A percentile compares a stretch with the other conserved stretches of the same genome.
Evolutionary conservation across 768 basidiomycete species (phyloP).

Genomic region (Pulveroboletus frians): DNA sequence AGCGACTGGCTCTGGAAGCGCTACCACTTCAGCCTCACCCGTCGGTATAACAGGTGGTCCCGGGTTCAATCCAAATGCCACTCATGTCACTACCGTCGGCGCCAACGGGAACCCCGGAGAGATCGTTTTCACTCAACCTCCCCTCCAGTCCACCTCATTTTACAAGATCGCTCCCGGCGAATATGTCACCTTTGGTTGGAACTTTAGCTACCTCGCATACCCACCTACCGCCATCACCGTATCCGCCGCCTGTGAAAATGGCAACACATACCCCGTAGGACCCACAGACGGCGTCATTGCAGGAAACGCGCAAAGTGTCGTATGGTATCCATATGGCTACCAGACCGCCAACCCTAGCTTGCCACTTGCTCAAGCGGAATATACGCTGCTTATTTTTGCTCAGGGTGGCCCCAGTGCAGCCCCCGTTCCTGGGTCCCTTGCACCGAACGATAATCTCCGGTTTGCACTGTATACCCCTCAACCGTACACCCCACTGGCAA

Average conservation of each 20-base stretch:
- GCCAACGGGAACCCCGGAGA: slow-evolving; percentile 39
- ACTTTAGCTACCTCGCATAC: slow-evolving; percentile 52
- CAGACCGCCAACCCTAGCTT: slow-evolving; percentile 42
- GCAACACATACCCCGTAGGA: slow-evolving; percentile 63
- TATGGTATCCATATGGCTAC: slow-evolving; percentile 61
- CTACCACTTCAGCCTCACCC: not conserved
- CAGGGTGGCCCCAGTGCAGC: slow-evolving; percentile 47
- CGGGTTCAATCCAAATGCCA: slow-evolving; percentile 22
- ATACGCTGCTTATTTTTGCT: slow-evolving; percentile 55
- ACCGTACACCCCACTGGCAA: slow-evolving; percentile 47
- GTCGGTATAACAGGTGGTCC: slow-evolving; percentile 26
- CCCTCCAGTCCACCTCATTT: slow-evolving; percentile 53
- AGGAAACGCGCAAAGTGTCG: slow-evolving; percentile 45
- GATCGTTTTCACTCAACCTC: slow-evolving; percentile 53
- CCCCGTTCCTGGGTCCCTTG: slow-evolving; percentile 47
- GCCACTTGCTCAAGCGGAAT: slow-evolving; percentile 58
- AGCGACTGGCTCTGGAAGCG: not conserved
- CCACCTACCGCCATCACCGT: slow-evolving; percentile 55
- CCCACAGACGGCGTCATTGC: slow-evolving; percentile 49
- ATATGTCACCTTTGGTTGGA: slow-evolving; percentile 70
- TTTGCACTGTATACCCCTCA: slow-evolving; percentile 64
- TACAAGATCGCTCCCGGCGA: slow-evolving; percentile 59
- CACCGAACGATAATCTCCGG: slow-evolving; percentile 45
- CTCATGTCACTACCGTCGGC: slow-evolving; percentile 21
- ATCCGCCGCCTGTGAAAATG: slow-evolving; percentile 61